phyloP scores from a whole-genome alignment of 2,329 filamentous ascomycete species.

The Trichophyton verrucosum region DNA sequence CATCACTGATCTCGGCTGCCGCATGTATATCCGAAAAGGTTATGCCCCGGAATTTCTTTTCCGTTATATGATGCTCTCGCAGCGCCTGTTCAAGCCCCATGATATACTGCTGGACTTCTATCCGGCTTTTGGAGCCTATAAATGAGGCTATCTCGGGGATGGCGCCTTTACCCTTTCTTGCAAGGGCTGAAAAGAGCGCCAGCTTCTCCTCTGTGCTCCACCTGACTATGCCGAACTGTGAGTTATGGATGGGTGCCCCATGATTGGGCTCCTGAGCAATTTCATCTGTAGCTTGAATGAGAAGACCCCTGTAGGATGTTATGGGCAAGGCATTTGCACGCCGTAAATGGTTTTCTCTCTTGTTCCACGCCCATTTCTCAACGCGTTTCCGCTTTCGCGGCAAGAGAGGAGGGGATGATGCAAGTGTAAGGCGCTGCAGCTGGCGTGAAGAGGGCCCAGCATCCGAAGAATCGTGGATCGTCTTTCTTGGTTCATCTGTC shows the following conservation, averaged over 20 bases:
- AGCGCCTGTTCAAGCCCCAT: conserved; percentile 45
- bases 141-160: conserved; percentile 48
- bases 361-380: neutral
- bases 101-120: conserved; percentile 63
- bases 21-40: conserved; percentile 51
- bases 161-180: conserved; percentile 52
- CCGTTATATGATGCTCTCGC: conserved; percentile 29
- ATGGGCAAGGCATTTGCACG: neutral
- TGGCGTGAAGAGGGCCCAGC: conserved; percentile 12
- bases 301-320: conserved; percentile 35
- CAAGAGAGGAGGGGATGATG: conserved; percentile 6
- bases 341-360: conserved; percentile 1
- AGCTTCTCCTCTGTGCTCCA: conserved; percentile 66
- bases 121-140: conserved; percentile 57
- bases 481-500: neutral
- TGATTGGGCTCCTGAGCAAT: conserved; percentile 7
- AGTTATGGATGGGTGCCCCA: conserved; percentile 18
- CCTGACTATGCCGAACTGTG: conserved; percentile 54
- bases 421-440: conserved; percentile 9
- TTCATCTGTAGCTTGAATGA: conserved; percentile 46
- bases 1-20: conserved; percentile 57
- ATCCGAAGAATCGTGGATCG: neutral
- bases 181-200: conserved; percentile 53
- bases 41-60: conserved; percentile 27
- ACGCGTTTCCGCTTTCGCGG: conserved; percentile 1